Conservation (phyloP, 139 green algal species). For the Pleodorina starrii region DNA sequence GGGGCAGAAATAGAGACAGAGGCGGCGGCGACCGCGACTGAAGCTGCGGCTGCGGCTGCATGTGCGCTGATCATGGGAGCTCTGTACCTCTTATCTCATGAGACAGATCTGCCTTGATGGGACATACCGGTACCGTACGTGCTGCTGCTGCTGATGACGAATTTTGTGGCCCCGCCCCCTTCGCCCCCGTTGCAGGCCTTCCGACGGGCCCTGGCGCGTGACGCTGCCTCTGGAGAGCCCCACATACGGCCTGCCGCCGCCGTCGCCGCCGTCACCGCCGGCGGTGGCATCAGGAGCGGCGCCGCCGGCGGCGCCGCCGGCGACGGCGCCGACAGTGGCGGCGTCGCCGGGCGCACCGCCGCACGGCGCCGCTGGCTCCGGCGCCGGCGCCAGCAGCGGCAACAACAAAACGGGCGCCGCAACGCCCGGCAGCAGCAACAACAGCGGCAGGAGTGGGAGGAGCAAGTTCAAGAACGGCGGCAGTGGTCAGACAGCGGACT, state of each 20-base stretch:
- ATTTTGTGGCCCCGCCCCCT: not conserved
- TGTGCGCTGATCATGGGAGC: too few species aligned
- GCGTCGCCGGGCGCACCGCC: not conserved
- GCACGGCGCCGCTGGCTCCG: not conserved
- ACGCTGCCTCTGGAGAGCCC: constrained; percentile 56
- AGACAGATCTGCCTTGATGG: too few species aligned
- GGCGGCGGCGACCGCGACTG: too few species aligned
- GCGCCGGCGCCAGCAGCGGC: not conserved
- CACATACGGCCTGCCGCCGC: not conserved
- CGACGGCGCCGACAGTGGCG: not conserved
- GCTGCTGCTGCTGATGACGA: too few species aligned
- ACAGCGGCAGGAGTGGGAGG: not conserved
- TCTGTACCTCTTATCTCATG: too few species aligned
- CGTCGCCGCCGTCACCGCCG: not conserved
- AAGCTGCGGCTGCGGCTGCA: too few species aligned
- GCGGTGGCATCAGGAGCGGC: not conserved
- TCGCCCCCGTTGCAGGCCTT: not conserved
- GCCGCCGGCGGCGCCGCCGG: not conserved
- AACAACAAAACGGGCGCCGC: not conserved
- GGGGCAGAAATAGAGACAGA: too few species aligned
- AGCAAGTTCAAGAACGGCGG: not conserved
- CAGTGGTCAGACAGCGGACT: not conserved
- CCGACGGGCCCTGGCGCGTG: constrained; percentile 48
- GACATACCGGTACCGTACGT: too few species aligned
- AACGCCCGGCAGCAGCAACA: not conserved